Evolutionary conservation across 345 rosid genomes (phyloP), one percentile per base, ranked within the genome.

Genomic region (Erysimum cheiranthoides): DNA sequence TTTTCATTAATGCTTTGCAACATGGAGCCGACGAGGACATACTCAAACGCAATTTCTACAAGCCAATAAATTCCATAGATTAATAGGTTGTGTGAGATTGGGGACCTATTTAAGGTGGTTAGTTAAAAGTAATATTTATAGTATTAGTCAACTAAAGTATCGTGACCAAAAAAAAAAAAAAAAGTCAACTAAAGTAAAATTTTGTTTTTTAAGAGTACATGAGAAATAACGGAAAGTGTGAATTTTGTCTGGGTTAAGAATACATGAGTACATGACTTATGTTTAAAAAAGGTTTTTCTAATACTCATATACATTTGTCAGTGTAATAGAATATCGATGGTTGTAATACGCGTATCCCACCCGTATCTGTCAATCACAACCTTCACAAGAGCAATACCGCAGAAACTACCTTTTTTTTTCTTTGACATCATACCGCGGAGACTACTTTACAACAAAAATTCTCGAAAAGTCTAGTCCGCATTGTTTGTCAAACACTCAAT

Each of bases 1-100:
- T 51, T 51, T 38, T 10, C 42, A 50, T 42, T 51, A 17, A 61
- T 61, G 61, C 27, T 30, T 62, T 62, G 76, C 34, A 62, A 46
- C 61, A 11, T 50, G 34, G 61, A 54, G 51, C 52, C 68, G 62
- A 27, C 61, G 6, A 71, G 31, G 49, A 60, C 25, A 21, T 60
- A n/a, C 36, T 21, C 18, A 46, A 45, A 63, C n/a, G 13, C 27
- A 10, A 16, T 49, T 43, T 62, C 2, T 28, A 43, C 38, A 14
- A 43, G 14, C 6, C 18, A 40, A 39, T 10, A 59, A 35, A 25
- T 61, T 10, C 21, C 50, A 40, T 40, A 5, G 1, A 28, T 28
- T n/a, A 28, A 28, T 28, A n/a, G 10, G 27, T 30, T 64, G 30
- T 46, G n/a, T 9, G 39, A n/a, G 9, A 62, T 0, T 27, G 8